Percentiles rank a stretch among this genome's conserved stretches.
These are phyloP conservation scores for Paraphoma sp. DNA, from an alignment of 2,329 filamentous ascomycete genomes.

Conservation along the genomic window DNA sequence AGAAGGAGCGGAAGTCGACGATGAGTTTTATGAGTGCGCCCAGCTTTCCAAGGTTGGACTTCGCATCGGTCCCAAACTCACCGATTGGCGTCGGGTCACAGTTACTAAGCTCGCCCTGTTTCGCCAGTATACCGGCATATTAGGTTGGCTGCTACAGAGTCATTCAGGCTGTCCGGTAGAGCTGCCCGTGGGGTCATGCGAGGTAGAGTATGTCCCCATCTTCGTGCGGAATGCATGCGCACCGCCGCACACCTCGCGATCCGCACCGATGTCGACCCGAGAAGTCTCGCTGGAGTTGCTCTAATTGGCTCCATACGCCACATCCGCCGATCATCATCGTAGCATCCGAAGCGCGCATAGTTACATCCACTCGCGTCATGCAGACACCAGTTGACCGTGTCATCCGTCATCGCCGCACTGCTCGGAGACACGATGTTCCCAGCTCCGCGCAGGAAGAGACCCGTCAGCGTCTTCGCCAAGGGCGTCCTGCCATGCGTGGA, in stretches of 20 bases:
- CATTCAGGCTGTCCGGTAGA: conserved; percentile 15
- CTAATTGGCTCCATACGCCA: conserved; percentile 24
- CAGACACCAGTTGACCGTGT: not conserved
- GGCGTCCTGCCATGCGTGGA: not conserved
- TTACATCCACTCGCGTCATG: conserved; percentile 1
- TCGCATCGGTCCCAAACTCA: conserved; percentile 31
- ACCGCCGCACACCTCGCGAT: conserved; percentile 1
- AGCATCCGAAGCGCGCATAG: conserved; percentile 1
- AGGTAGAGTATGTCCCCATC: not conserved
- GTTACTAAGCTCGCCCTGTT: conserved; percentile 20
- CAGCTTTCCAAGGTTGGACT: conserved; percentile 28
- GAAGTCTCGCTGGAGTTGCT: conserved; percentile 9
- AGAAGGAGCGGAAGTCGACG: conserved; percentile 31
- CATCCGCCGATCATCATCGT: conserved; percentile 21
- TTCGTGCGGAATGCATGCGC: conserved; percentile 12
- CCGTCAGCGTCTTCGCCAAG: not conserved
- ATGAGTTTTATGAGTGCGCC: conserved; percentile 32
- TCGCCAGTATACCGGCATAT: conserved; percentile 14
- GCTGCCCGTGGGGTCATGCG: conserved; percentile 3
- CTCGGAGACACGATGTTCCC: not conserved
- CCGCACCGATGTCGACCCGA: conserved; percentile 19
- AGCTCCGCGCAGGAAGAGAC: not conserved
- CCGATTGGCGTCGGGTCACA: conserved; percentile 30
- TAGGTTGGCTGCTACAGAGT: not conserved
- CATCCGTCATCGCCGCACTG: not conserved